A percentile compares a stretch with the other conserved stretches of the same genome.
phyloP scores from a whole-genome alignment of 78 protist species.

The Dictyostelium purpureum region DNA sequence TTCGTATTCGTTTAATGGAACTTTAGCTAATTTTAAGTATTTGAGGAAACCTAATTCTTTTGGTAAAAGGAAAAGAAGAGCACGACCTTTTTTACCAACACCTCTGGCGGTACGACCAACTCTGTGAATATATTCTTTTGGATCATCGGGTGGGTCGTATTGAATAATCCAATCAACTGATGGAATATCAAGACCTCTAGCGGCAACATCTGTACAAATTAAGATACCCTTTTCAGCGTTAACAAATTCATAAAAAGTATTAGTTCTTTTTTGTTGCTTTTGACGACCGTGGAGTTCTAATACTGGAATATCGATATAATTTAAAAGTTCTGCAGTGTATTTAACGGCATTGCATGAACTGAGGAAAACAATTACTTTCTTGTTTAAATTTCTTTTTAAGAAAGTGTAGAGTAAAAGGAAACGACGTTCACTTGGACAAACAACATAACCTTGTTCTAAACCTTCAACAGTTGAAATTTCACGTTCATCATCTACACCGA shows the following conservation, averaged over 20 bases:
- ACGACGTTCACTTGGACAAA: slow-evolving; percentile 91
- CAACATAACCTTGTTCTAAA: slow-evolving; percentile 97
- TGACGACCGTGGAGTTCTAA: slow-evolving; percentile 97
- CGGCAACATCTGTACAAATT: slow-evolving; percentile 99
- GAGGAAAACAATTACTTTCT: slow-evolving; percentile 95
- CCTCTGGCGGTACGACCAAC: slow-evolving; percentile 99
- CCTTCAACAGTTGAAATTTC: slow-evolving; percentile 86
- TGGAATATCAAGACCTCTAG: slow-evolving; percentile 99
- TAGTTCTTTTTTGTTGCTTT: slow-evolving; percentile 98
- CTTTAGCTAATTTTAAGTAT: slow-evolving; percentile 91
- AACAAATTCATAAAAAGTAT: slow-evolving; percentile 98
- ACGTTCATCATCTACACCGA: slow-evolving; percentile 90
- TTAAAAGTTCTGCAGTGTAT: slow-evolving; percentile 98
- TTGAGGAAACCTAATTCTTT: slow-evolving; percentile 96
- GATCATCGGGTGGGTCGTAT: slow-evolving; percentile 99
- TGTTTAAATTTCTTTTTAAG: slow-evolving; percentile 93
- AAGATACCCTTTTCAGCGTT: slow-evolving; percentile 96
- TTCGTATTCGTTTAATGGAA: slow-evolving; percentile 96
- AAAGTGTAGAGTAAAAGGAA: slow-evolving; percentile 98
- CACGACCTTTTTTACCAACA: slow-evolving; percentile 92
- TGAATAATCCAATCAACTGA: slow-evolving; percentile 99
- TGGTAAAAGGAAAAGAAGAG: slow-evolving; percentile 98
- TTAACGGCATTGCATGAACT: slow-evolving; percentile 91
- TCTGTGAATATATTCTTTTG: slow-evolving; percentile 97
- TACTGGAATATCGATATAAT: slow-evolving; percentile 98